phyloP scores from a whole-genome alignment of 176 grass and related monocot genomes.

The Zea mays region Zm-B73-REFERENCE-NAM-5.0 NC_050098.1:32012001-32012500 shows the following conservation, averaged over 20 bases:
- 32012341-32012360: too few relatives aligned
- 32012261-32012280: conserved; percentile 2
- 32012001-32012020: neutral
- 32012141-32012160: conserved; percentile 13
- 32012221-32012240: neutral
- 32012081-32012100: neutral
- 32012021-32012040: neutral
- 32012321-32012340: too few relatives aligned
- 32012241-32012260: conserved; percentile 29
- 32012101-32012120: neutral
- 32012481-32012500: too few relatives aligned
- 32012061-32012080: conserved; percentile 14
- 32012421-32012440: too few relatives aligned
- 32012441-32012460: too few relatives aligned
- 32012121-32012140: neutral
- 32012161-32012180: conserved; percentile 36
- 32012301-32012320: too few relatives aligned
- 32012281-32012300: neutral
- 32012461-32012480: too few relatives aligned
- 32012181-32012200: conserved; percentile 16
- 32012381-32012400: too few relatives aligned
- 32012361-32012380: too few relatives aligned
- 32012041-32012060: neutral
- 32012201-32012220: neutral
- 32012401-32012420: too few relatives aligned